These are phyloP conservation scores for Chaetomium globosum DNA, from an alignment of 2,329 filamentous ascomycete species.

Conservation along the genomic window DNA sequence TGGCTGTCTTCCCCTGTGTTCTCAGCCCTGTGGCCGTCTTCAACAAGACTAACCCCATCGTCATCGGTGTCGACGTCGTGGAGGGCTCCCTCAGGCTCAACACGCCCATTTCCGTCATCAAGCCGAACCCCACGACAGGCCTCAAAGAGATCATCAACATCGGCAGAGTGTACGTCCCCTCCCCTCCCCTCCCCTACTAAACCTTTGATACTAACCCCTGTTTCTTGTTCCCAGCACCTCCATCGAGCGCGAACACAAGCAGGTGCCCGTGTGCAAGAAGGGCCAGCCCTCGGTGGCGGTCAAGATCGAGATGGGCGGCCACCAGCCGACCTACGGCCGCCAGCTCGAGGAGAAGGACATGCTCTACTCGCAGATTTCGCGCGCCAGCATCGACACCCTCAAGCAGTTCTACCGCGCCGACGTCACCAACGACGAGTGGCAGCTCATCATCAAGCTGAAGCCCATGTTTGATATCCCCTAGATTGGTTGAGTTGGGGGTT, in stretches of 20 bases:
- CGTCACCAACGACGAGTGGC: slow-evolving; percentile 90
- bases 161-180: slow-evolving; percentile 81
- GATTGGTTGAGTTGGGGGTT: slow-evolving; percentile 1
- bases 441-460: slow-evolving; percentile 93
- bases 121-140: slow-evolving; percentile 75
- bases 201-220: neutral
- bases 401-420: slow-evolving; percentile 94
- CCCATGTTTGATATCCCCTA: slow-evolving; percentile 85
- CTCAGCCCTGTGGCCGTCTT: slow-evolving; percentile 89
- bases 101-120: slow-evolving; percentile 87
- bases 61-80: slow-evolving; percentile 92
- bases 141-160: slow-evolving; percentile 81
- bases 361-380: slow-evolving; percentile 84
- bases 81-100: slow-evolving; percentile 84
- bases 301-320: slow-evolving; percentile 92
- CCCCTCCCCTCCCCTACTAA: slow-evolving; percentile 30
- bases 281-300: slow-evolving; percentile 95
- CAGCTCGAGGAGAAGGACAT: slow-evolving; percentile 90
- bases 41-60: slow-evolving; percentile 96
- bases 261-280: slow-evolving; percentile 88
- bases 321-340: slow-evolving; percentile 91
- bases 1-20: slow-evolving; percentile 96
- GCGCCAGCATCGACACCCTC: slow-evolving; percentile 86
- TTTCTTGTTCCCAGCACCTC: slow-evolving; percentile 66
- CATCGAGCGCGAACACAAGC: slow-evolving; percentile 97